These are phyloP conservation scores for Vitis hybrid DNA, from an alignment of 177 flowering plant genomes.

Conservation along the genomic window DNA sequence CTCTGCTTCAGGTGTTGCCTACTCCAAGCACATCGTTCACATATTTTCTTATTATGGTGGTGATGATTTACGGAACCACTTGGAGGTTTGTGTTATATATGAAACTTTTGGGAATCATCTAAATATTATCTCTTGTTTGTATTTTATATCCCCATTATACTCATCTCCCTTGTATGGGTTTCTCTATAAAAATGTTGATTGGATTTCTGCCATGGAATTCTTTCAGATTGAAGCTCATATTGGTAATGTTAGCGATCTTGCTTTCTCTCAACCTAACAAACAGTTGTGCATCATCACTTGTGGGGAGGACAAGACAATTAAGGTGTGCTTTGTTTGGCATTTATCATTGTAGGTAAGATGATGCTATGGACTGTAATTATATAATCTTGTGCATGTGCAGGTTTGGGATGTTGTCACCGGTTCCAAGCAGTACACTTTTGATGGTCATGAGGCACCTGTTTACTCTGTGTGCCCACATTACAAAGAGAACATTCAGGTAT, in stretches of 20 bases:
- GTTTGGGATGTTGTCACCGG: slow-evolving; percentile 61
- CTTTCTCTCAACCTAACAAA: slow-evolving; percentile 40
- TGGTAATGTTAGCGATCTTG: slow-evolving; percentile 49
- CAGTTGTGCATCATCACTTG: slow-evolving; percentile 40
- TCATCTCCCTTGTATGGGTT: too few relatives aligned
- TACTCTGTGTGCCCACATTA: slow-evolving; percentile 53
- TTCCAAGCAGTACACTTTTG: slow-evolving; percentile 38
- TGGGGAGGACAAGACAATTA: slow-evolving; percentile 47
- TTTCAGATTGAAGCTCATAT: slow-evolving; percentile 49
- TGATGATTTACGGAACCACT: slow-evolving; percentile 33
- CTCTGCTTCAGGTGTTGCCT: slow-evolving; percentile 39
- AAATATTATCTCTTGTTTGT: background rate
- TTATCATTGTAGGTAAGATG: background rate
- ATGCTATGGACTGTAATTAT: background rate
- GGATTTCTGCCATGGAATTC: background rate
- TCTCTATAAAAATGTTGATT: background rate
- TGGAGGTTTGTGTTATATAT: slow-evolving; percentile 34
- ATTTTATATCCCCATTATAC: background rate
- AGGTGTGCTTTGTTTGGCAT: slow-evolving; percentile 26
- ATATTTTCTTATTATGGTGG: slow-evolving; percentile 42
- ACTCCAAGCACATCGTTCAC: slow-evolving; percentile 47
- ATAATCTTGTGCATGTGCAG: slow-evolving; percentile 18
- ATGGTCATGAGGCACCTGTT: slow-evolving; percentile 63
- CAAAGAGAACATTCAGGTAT: slow-evolving; percentile 42
- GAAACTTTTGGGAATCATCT: background rate